Evolutionary conservation across 2,329 filamentous ascomycete species (phyloP), one percentile per base, ranked within the genome.

Genomic region (Plenodomus tracheiphilus): DNA sequence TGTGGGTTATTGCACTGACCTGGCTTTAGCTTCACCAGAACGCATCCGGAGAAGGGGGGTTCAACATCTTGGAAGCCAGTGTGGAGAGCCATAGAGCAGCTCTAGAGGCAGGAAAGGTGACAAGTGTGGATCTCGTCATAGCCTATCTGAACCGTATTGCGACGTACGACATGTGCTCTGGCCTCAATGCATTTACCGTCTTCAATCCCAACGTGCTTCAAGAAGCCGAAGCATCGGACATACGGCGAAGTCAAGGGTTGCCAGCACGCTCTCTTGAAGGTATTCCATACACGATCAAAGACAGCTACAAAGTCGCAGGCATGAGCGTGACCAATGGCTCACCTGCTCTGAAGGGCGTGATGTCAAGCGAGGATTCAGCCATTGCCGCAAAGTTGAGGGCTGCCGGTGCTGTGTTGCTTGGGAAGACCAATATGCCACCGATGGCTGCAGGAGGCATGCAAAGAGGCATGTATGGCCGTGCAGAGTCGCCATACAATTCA

Each of bases 401-500:
- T 21, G 78, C 79, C 1, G 81, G 81, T 1, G 79, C 75, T 0
- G 69, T 83, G 1, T 63, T 82, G 17, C 68, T 83, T 0, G 83
- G 82, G 0, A 75, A 77, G 38, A 83, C 82, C 0, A 85, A 85
- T 47, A 82, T 84, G 77, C 82, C 79, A 0, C 78, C 82, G 0
- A 83, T 84, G 80, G 82, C 81, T 10, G 77, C 78, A 18, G 81
- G 81, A 0, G 82, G 82, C 0, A 82, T 82, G 75, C 81, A 83
- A 49, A 72, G 82, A 7, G 82, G 82, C 0, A 53, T 81, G 0
- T 83, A 82, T 50, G 81, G 82, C 0, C 73, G 81, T 2, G 79
- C 82, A 0, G 81, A 83, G 57, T 80, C 75, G 19, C 81, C 82
- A 0, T 85, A 85, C 56, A 84, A 83, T 42, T 46, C 61, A 0